Evolutionary conservation across 768 basidiomycete species (phyloP).

Genomic region (Leccinum fibrillosum): DNA sequence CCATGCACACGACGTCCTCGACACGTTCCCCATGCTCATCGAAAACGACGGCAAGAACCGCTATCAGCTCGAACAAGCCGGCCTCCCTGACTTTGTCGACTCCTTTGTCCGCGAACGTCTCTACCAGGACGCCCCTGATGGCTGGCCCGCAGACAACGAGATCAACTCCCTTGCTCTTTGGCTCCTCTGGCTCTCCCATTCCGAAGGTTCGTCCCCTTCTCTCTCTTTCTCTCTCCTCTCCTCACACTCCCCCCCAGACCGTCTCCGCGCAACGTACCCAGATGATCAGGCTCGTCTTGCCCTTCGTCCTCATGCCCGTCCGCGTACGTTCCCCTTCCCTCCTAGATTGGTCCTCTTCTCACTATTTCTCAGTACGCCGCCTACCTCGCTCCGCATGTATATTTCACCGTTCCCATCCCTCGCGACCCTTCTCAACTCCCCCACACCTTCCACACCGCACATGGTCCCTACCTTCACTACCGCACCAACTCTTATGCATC

Average conservation of each 20-base stretch:
- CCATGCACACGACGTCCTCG: conserved; percentile 28
- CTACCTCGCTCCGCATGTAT: conserved; percentile 58
- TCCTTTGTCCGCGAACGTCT: conserved; percentile 44
- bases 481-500: conserved; percentile 30
- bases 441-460: conserved; percentile 34
- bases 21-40: conserved; percentile 52
- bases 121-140: conserved; percentile 39
- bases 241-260: conserved; percentile 29
- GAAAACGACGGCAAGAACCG: conserved; percentile 70
- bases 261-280: conserved; percentile 28
- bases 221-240: not conserved
- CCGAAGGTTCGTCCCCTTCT: conserved; percentile 39
- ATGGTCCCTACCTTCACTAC: conserved; percentile 50
- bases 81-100: conserved; percentile 45
- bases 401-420: conserved; percentile 52
- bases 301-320: conserved; percentile 48
- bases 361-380: conserved; percentile 45
- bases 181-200: conserved; percentile 61
- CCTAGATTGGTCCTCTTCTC: conserved; percentile 2
- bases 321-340: conserved; percentile 33
- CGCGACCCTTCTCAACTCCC: conserved; percentile 14
- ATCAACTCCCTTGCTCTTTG: conserved; percentile 55
- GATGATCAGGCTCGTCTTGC: conserved; percentile 36
- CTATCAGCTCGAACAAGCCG: conserved; percentile 51
- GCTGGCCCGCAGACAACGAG: conserved; percentile 57